These are phyloP conservation scores for Crithidia thermophila DNA, from an alignment of 208 protist genomes.

Conservation along the genomic window DNA sequence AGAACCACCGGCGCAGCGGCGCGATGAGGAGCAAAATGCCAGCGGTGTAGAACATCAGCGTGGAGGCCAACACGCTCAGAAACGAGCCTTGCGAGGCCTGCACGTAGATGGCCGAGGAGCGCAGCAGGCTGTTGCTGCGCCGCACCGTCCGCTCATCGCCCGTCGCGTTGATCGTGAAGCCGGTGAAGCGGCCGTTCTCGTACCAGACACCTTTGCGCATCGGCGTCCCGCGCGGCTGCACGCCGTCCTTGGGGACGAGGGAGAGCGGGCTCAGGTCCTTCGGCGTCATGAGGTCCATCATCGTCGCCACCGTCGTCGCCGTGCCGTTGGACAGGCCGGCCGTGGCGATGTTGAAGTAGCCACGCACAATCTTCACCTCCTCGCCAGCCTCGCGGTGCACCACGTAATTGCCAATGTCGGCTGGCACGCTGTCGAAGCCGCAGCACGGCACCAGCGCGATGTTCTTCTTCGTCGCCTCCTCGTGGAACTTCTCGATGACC, in stretches of 20 bases:
- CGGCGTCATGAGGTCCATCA: slow-evolving; percentile 31
- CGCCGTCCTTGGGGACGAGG: slow-evolving; percentile 43
- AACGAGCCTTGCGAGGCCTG: slow-evolving; percentile 55
- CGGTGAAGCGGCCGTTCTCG: slow-evolving; percentile 53
- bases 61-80: slow-evolving; percentile 24
- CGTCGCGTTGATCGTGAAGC: slow-evolving; percentile 62
- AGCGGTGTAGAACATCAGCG: slow-evolving; percentile 26
- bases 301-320: slow-evolving; percentile 43
- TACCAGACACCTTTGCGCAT: slow-evolving; percentile 62
- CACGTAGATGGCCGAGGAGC: slow-evolving; percentile 53
- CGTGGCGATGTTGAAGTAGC: slow-evolving; percentile 38
- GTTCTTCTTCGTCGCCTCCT: slow-evolving; percentile 56
- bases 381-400: slow-evolving; percentile 52
- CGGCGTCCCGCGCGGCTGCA: slow-evolving; percentile 37
- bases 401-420: slow-evolving; percentile 87
- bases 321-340: slow-evolving; percentile 72
- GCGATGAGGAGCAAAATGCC: slow-evolving; percentile 35
- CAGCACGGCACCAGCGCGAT: slow-evolving; percentile 79
- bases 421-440: slow-evolving; percentile 90
- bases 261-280: slow-evolving; percentile 47
- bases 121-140: slow-evolving; percentile 77
- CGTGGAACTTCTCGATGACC: slow-evolving; percentile 70
- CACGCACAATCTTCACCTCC: slow-evolving; percentile 46
- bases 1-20: slow-evolving; percentile 47
- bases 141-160: slow-evolving; percentile 82